Base-by-base conservation (phyloP, 2,329 filamentous ascomycete species). In the Diaporthe sp. region DNA sequence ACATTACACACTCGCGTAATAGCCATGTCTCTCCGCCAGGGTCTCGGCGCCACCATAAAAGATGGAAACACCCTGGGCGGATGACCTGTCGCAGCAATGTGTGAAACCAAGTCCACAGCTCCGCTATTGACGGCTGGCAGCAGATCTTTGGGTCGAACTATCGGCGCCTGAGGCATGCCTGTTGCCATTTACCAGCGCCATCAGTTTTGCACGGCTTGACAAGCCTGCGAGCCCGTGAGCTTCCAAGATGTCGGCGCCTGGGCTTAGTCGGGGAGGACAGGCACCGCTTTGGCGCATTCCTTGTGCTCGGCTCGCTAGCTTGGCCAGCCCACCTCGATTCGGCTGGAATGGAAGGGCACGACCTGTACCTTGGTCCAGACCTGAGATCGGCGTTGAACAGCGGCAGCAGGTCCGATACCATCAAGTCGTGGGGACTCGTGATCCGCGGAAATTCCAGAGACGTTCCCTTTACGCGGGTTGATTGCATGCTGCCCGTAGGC, bases 241-340 rank as follows among this genome's bases (percentile, higher is more conserved):
- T n/a, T n/a, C n/a, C 32, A 51, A 35, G 13, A 19, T 15, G 44
- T 39, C 32, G 63, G 32, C 44, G 44, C 39, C 59, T 19, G 63
- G 32, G 12, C 44, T 7, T 51, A 37, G 63, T 68, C 47, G 63
- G 30, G 47, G 47, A 66, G 63, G 17, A 66, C 44, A 51, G 32
- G 32, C 22, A 51, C 61, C 47, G 44, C 44, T 66, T 51, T 51
- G 63, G 63, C 44, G 44, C 63, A 51, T 22, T 37, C n/a, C 13
- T 51, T 30, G 27, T 22, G 44, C 50, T 22, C n/a, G n/a, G n/a
- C n/a, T 15, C 30, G 30, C 63, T 53, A 68, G 63, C n/a, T n/a
- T n/a, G n/a, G n/a, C 63, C 63, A 68, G 63, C 63, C 32, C 47
- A 51, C 63, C 32, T 25, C 63, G 63, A 68, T 35, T 39, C 32